Percentiles rank a stretch among this genome's conserved stretches.
Conservation (phyloP, 495 filamentous ascomycete genomes). For the Neurospora sp. region DNA sequence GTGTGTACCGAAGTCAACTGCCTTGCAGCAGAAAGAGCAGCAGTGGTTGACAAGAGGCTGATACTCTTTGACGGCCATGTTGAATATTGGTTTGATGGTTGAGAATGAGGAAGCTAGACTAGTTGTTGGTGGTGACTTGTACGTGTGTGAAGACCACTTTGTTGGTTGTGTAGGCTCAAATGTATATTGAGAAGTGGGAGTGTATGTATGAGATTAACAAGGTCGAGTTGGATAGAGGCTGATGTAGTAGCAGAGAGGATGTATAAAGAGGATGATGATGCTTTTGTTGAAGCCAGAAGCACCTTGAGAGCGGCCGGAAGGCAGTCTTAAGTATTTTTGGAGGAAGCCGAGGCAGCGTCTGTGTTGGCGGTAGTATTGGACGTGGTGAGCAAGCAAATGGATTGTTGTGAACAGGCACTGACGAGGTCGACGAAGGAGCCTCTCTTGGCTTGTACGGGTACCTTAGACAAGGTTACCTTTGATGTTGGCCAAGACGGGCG, state of each 20-base stretch:
- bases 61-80: constrained; percentile 36
- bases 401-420: not conserved
- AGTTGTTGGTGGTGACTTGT: not conserved
- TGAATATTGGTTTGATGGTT: constrained; percentile 4
- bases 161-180: not conserved
- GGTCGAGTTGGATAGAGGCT: not conserved
- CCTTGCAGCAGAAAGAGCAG: constrained; percentile 45
- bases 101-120: not conserved
- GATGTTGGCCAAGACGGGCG: not conserved
- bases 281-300: constrained; percentile 1
- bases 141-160: not conserved
- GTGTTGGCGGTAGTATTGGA: not conserved
- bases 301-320: not conserved
- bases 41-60: constrained; percentile 38
- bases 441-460: not conserved
- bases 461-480: not conserved
- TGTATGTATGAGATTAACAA: not conserved
- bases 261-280: constrained; percentile 8
- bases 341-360: not conserved
- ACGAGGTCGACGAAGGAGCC: not conserved
- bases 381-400: not conserved
- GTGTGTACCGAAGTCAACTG: constrained; percentile 41
- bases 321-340: not conserved
- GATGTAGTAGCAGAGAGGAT: not conserved
- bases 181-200: not conserved